phyloP scores from a whole-genome alignment of 345 rosid genomes.

The Theobroma cacao region DNA sequence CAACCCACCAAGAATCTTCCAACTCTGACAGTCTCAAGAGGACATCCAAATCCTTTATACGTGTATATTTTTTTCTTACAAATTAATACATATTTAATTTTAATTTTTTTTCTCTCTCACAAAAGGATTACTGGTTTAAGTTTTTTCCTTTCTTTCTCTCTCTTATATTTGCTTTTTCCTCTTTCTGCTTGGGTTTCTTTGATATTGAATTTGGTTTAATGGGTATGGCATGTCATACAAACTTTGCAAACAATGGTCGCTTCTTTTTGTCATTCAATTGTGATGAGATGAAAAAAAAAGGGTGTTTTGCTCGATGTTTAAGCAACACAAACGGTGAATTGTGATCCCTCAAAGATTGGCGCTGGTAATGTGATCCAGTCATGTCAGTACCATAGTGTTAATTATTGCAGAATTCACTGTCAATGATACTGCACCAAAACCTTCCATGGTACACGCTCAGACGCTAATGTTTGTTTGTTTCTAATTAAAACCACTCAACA shows the following conservation, averaged over 20 bases:
- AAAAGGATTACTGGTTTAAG: too few species aligned
- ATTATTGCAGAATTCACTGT: conserved; percentile 37
- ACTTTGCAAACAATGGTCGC: conserved; percentile 37
- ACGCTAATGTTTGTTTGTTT: neutral
- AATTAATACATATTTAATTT: too few species aligned
- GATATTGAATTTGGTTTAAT: conserved; percentile 30
- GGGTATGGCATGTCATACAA: conserved; percentile 50
- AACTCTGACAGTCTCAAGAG: too few species aligned
- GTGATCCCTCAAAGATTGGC: conserved; percentile 39
- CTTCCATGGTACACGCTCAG: conserved; percentile 27
- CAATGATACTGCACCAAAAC: conserved; percentile 22
- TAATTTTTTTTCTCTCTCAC: too few species aligned
- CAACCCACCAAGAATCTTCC: too few species aligned
- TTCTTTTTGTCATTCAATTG: conserved; percentile 40
- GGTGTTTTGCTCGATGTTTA: conserved; percentile 38
- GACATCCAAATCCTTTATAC: too few species aligned
- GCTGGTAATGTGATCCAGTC: conserved; percentile 28
- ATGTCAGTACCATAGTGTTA: conserved; percentile 32
- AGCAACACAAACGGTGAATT: conserved; percentile 41
- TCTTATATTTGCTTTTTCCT: too few species aligned
- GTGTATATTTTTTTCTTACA: too few species aligned
- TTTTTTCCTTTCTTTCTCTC: too few species aligned
- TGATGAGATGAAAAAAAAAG: conserved; percentile 38
- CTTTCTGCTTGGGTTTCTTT: too few species aligned
- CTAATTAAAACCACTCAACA: neutral